Evolutionary conservation across 2,329 filamentous ascomycete genomes (phyloP).

Genomic region (Trichoderma gracile): DNA sequence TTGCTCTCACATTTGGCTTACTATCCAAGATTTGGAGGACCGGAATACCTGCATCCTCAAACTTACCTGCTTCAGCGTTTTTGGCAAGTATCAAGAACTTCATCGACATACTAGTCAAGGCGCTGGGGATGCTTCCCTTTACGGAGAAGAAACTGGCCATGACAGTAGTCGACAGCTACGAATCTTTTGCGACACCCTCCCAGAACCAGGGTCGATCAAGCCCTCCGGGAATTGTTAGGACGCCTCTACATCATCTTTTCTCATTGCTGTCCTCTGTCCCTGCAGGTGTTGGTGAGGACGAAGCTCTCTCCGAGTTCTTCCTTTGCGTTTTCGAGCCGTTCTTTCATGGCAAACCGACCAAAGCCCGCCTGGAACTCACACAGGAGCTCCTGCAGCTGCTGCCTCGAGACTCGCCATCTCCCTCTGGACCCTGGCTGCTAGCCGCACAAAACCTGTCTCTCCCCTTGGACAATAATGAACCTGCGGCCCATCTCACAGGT

Average conservation of each 20-base stretch:
- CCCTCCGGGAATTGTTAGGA: constrained; percentile 51
- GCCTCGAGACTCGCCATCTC: constrained; percentile 47
- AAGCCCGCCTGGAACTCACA: constrained; percentile 48
- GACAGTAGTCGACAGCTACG: constrained; percentile 56
- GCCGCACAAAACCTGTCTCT: constrained; percentile 49
- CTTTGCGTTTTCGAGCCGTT: constrained; percentile 59
- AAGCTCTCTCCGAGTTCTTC: constrained; percentile 49
- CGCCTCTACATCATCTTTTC: constrained; percentile 67
- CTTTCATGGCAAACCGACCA: constrained; percentile 51
- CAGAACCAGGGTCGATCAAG: constrained; percentile 56
- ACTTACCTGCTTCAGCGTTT: constrained; percentile 50
- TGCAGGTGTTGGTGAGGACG: constrained; percentile 49
- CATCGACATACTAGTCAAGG: constrained; percentile 50
- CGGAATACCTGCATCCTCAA: constrained; percentile 45
- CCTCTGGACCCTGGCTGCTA: constrained; percentile 55
- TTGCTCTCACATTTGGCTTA: constrained; percentile 69
- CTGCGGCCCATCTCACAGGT: constrained; percentile 29
- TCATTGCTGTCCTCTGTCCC: constrained; percentile 58
- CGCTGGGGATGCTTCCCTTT: constrained; percentile 61
- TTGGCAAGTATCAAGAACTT: constrained; percentile 56
- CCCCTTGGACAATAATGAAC: constrained; percentile 40
- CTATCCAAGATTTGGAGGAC: constrained; percentile 67
- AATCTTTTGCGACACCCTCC: constrained; percentile 66
- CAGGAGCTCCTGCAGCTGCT: constrained; percentile 54
- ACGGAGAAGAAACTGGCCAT: constrained; percentile 60